A percentile compares a stretch with the other conserved stretches of the same genome.
Conservation (phyloP, 768 basidiomycete species). For the Lactarius pseudohatsudake region DNA sequence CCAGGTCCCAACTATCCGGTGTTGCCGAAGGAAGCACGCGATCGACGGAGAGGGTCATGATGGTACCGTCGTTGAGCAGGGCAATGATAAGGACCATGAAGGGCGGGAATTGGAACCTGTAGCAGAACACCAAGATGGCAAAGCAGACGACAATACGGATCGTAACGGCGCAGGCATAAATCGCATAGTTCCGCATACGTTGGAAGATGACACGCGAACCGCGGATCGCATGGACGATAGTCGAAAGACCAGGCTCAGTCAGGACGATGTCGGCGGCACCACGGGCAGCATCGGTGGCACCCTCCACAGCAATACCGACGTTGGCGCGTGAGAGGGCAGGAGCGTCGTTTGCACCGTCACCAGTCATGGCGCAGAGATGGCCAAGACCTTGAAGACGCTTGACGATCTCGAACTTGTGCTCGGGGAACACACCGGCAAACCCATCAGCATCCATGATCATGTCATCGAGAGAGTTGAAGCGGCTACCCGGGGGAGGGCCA, state of each 20-base stretch:
- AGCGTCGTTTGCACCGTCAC: conserved; percentile 99
- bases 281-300: conserved; percentile 98
- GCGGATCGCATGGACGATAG: conserved; percentile 98
- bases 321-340: conserved; percentile 97
- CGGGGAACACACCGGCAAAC: conserved; percentile 98
- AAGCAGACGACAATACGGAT: conserved; percentile 99
- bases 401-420: conserved; percentile 99
- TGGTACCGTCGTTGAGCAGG: conserved; percentile 95
- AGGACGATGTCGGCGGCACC: conserved; percentile 98
- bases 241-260: conserved; percentile 97
- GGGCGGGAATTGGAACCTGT: conserved; percentile 98
- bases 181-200: conserved; percentile 99
- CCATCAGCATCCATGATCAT: conserved; percentile 99
- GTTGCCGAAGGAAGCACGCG: conserved; percentile 91
- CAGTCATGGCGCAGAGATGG: conserved; percentile 97
- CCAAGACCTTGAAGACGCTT: conserved; percentile 96
- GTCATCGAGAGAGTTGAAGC: conserved; percentile 83
- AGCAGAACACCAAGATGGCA: conserved; percentile 91
- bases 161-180: conserved; percentile 93
- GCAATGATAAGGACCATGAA: conserved; percentile 99
- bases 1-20: conserved; percentile 94
- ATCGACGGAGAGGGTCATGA: conserved; percentile 97
- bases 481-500: conserved; percentile 84
- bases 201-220: conserved; percentile 99
- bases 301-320: conserved; percentile 99